Evolutionary conservation across 371 early-diverging fungal species (phyloP).

Genomic region (Quaeritorhiza haematococci): DNA sequence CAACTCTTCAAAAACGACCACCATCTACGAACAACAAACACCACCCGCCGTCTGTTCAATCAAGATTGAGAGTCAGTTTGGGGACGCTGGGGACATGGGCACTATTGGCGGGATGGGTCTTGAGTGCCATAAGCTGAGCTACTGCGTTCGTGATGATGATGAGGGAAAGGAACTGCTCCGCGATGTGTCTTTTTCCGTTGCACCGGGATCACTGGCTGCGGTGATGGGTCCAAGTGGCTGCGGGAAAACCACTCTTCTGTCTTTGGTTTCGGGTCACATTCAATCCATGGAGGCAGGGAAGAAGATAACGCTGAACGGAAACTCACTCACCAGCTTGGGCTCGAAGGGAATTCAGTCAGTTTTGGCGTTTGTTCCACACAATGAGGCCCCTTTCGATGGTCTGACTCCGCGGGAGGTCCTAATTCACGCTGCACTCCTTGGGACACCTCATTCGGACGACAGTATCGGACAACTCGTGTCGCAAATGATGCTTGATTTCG

Average conservation of each 20-base stretch:
- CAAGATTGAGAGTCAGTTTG: neutral
- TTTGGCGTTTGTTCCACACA: constrained; percentile 22
- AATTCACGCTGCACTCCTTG: too few species aligned
- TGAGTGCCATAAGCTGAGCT: constrained; percentile 10
- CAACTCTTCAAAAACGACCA: too few species aligned
- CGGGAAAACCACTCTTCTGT: constrained; percentile 34
- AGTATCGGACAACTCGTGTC: too few species aligned
- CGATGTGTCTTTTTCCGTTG: constrained; percentile 8
- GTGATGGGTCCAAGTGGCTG: constrained; percentile 33
- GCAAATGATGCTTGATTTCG: too few species aligned
- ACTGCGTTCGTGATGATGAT: neutral
- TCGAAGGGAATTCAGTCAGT: constrained; percentile 8
- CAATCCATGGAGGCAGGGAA: neutral
- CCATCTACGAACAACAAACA: too few species aligned
- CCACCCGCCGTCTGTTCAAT: too few species aligned
- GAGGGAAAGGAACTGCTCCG: constrained; percentile 11
- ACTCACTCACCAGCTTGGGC: constrained; percentile 5
- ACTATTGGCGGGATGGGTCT: neutral
- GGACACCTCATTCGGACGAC: too few species aligned
- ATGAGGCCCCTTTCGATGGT: constrained; percentile 23
- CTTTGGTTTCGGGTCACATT: constrained; percentile 6
- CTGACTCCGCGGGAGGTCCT: constrained; percentile 21
- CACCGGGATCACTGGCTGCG: constrained; percentile 26
- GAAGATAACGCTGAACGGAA: constrained; percentile 4
- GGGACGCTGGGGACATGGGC: neutral